These are phyloP conservation scores for Termitomyces sp. DNA, from an alignment of 768 basidiomycete species.

Conservation along the genomic window DNA sequence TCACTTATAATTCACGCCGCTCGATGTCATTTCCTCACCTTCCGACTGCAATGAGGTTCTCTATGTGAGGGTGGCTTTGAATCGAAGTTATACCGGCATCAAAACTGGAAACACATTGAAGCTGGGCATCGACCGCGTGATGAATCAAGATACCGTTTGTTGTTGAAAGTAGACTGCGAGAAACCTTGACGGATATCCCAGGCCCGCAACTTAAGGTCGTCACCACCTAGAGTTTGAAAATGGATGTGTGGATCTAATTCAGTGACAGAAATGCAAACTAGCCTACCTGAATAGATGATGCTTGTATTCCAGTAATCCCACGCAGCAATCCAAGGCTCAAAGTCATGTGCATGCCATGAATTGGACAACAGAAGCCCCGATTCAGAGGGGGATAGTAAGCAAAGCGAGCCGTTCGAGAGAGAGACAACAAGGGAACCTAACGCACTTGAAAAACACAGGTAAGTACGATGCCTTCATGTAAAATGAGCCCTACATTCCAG, in stretches of 20 bases:
- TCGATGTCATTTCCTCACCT: slow-evolving; percentile 43
- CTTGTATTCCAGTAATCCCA: slow-evolving; percentile 86
- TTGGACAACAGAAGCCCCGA: slow-evolving; percentile 39
- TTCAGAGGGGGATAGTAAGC: slow-evolving; percentile 48
- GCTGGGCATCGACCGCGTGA: background rate
- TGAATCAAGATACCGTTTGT: slow-evolving; percentile 51
- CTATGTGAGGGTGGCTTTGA: slow-evolving; percentile 72
- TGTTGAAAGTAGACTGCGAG: slow-evolving; percentile 54
- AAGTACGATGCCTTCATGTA: background rate
- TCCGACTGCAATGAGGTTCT: slow-evolving; percentile 85
- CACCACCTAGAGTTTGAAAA: slow-evolving; percentile 58
- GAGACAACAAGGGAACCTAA: slow-evolving; percentile 71
- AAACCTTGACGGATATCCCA: slow-evolving; percentile 83
- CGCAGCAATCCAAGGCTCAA: slow-evolving; percentile 90
- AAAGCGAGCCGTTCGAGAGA: slow-evolving; percentile 72
- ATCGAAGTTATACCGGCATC: slow-evolving; percentile 91
- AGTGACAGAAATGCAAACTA: background rate
- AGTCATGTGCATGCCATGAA: slow-evolving; percentile 85
- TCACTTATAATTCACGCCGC: background rate
- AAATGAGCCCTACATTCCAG: too few relatives aligned
- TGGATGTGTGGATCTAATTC: background rate
- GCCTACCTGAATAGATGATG: slow-evolving; percentile 75
- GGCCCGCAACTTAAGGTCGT: slow-evolving; percentile 82
- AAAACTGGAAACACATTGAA: slow-evolving; percentile 47
- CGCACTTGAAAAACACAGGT: slow-evolving; percentile 33